A percentile compares a stretch with the other conserved stretches of the same genome.
Evolutionary conservation across 345 rosid species (phyloP).

Genomic region (Lepidium aucheri): DNA sequence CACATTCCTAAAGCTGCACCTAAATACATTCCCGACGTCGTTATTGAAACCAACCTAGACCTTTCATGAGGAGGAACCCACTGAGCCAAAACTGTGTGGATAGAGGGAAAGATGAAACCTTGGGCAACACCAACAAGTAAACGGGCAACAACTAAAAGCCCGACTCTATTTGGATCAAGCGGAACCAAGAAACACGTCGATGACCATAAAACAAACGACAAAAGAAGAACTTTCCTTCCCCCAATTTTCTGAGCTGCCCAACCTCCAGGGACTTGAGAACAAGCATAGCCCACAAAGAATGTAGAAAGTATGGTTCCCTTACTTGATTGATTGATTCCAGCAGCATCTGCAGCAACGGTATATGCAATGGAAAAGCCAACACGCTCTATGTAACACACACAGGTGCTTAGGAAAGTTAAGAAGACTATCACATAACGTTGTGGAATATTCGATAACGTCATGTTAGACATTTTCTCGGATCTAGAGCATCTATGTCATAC

Average conservation of each 20-base stretch:
- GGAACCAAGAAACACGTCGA: constrained; percentile 81
- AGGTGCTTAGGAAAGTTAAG: constrained; percentile 77
- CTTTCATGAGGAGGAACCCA: constrained; percentile 99
- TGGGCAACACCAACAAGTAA: constrained; percentile 97
- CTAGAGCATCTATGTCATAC: background rate
- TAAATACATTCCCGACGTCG: constrained; percentile 94
- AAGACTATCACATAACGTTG: constrained; percentile 73
- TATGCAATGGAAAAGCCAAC: constrained; percentile 97
- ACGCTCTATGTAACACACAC: constrained; percentile 89
- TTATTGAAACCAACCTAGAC: constrained; percentile 91
- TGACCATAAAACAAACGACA: constrained; percentile 87
- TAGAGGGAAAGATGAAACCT: constrained; percentile 95
- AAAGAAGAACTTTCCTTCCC: constrained; percentile 79
- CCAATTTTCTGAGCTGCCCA: constrained; percentile 96
- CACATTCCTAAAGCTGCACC: constrained; percentile 99
- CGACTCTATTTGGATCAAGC: constrained; percentile 67
- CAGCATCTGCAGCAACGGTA: constrained; percentile 86
- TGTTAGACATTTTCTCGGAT: constrained; percentile 26
- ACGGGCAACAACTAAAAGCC: constrained; percentile 60
- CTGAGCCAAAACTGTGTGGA: constrained; percentile 93
- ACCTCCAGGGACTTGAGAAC: constrained; percentile 96
- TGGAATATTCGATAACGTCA: constrained; percentile 56
- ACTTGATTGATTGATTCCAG: constrained; percentile 79
- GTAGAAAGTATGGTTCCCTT: constrained; percentile 86
- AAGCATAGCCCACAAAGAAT: constrained; percentile 86